Conservation (phyloP, 2,329 filamentous ascomycete species). For the Talaromyces sp. region DNA sequence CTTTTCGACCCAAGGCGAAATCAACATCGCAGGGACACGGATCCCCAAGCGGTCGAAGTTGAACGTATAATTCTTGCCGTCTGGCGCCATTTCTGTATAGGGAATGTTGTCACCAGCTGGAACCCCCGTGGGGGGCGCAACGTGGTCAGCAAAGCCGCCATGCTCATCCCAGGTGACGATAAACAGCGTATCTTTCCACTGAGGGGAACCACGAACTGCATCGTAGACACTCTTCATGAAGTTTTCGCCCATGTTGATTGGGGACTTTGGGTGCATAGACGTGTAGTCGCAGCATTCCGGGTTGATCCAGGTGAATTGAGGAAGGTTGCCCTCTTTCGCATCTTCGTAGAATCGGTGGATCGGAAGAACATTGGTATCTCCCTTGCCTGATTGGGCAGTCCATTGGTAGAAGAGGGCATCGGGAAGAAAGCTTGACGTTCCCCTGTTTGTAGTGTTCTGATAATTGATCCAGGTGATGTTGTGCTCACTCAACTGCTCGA, state of each 20-base stretch:
- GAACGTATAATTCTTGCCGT: slow-evolving; percentile 34
- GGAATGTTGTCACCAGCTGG: slow-evolving; percentile 44
- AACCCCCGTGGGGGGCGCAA: slow-evolving; percentile 45
- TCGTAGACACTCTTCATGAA: slow-evolving; percentile 53
- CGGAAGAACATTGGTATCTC: slow-evolving; percentile 38
- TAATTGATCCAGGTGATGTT: slow-evolving; percentile 53
- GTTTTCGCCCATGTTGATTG: slow-evolving; percentile 48
- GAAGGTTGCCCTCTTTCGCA: slow-evolving; percentile 47
- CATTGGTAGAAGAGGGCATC: slow-evolving; percentile 40
- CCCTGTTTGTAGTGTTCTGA: slow-evolving; percentile 42
- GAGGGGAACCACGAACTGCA: slow-evolving; percentile 45
- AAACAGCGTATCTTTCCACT: slow-evolving; percentile 53
- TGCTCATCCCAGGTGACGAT: slow-evolving; percentile 54
- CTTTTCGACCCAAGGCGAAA: slow-evolving; percentile 46
- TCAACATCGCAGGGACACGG: slow-evolving; percentile 34
- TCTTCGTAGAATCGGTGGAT: slow-evolving; percentile 50
- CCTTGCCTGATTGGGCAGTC: slow-evolving; percentile 31
- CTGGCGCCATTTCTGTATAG: slow-evolving; percentile 34
- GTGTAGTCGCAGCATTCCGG: slow-evolving; percentile 55
- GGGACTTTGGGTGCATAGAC: slow-evolving; percentile 51
- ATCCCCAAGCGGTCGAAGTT: slow-evolving; percentile 35
- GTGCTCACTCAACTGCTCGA: slow-evolving; percentile 45
- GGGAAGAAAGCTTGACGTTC: slow-evolving; percentile 9
- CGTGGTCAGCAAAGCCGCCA: slow-evolving; percentile 53
- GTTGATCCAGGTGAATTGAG: slow-evolving; percentile 54